A percentile compares a stretch with the other conserved stretches of the same genome.
These are phyloP conservation scores for Xylaria scruposa DNA, from an alignment of 495 filamentous ascomycete genomes.

Conservation along the genomic window DNA sequence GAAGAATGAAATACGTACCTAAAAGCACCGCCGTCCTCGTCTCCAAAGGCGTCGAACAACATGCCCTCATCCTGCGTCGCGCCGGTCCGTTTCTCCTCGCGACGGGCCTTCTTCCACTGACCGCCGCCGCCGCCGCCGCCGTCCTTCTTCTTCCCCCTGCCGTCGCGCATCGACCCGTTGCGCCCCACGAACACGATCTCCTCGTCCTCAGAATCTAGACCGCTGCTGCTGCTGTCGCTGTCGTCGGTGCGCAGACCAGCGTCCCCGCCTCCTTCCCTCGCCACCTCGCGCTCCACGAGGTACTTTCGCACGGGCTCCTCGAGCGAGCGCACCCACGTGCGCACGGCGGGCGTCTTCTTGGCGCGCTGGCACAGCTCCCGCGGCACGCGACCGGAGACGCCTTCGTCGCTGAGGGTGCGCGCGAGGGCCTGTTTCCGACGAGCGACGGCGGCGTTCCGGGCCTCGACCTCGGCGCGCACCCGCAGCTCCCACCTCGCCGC, in stretches of 20 bases:
- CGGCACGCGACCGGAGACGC: conserved; percentile 58
- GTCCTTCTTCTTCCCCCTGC: conserved; percentile 46
- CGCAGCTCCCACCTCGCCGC: conserved; percentile 85
- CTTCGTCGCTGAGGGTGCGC: conserved; percentile 35
- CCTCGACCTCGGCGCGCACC: conserved; percentile 57
- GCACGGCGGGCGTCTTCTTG: conserved; percentile 56
- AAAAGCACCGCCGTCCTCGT: conserved; percentile 79
- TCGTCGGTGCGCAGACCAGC: conserved; percentile 20
- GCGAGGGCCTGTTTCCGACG: conserved; percentile 40
- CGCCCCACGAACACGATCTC: conserved; percentile 93
- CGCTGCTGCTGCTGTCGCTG: conserved; percentile 54
- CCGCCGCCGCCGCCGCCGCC: conserved; percentile 15
- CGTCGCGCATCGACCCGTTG: conserved; percentile 75
- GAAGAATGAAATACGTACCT: conserved; percentile 64
- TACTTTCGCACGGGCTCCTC: conserved; percentile 57
- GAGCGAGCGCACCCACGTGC: conserved; percentile 53
- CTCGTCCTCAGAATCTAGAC: conserved; percentile 73
- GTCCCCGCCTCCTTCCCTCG: conserved; percentile 36
- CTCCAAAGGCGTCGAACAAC: conserved; percentile 76
- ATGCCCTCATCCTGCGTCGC: conserved; percentile 69
- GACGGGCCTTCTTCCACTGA: conserved; percentile 45
- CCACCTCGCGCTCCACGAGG: conserved; percentile 51
- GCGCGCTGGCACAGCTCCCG: conserved; percentile 61
- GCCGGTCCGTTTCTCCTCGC: conserved; percentile 50
- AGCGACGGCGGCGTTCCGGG: conserved; percentile 36